These are phyloP conservation scores for Boletus reticulatus DNA, from an alignment of 768 basidiomycete species.

Conservation along the genomic window DNA sequence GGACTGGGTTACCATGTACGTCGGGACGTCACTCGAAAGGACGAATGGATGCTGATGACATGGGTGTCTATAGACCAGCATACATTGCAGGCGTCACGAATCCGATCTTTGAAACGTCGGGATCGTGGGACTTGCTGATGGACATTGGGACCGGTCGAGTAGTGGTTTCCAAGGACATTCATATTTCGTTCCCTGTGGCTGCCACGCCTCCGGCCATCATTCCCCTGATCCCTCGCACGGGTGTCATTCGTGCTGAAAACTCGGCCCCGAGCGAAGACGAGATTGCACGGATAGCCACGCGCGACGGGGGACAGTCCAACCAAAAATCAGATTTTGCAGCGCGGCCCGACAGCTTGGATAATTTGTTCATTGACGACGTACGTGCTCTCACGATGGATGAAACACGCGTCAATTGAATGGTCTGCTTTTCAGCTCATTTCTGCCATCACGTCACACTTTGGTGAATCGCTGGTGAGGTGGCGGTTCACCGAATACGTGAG, in stretches of 20 bases:
- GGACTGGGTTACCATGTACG: conserved; percentile 87
- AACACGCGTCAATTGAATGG: neutral
- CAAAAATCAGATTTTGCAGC: conserved; percentile 53
- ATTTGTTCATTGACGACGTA: conserved; percentile 92
- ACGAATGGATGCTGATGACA: conserved; percentile 3
- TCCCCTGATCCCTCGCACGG: conserved; percentile 52
- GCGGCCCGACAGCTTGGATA: conserved; percentile 68
- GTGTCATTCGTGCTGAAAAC: conserved; percentile 63
- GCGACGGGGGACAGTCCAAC: conserved; percentile 49
- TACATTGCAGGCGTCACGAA: conserved; percentile 98
- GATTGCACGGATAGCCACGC: conserved; percentile 48
- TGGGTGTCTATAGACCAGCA: conserved; percentile 57
- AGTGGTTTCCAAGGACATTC: conserved; percentile 84
- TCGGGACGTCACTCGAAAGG: conserved; percentile 8
- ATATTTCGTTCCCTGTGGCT: conserved; percentile 48
- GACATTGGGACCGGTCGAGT: conserved; percentile 88
- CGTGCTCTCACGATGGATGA: conserved; percentile 26
- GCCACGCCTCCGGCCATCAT: conserved; percentile 39
- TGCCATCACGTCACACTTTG: conserved; percentile 89
- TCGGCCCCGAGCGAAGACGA: conserved; percentile 70
- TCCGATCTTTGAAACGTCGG: conserved; percentile 87
- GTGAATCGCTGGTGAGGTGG: conserved; percentile 83
- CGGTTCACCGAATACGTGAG: conserved; percentile 87
- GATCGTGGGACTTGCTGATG: conserved; percentile 91
- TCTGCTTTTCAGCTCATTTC: conserved; percentile 54